Evolutionary conservation across 2,329 filamentous ascomycete species (phyloP).

Genomic region (Thermochaetoides dissita): DNA sequence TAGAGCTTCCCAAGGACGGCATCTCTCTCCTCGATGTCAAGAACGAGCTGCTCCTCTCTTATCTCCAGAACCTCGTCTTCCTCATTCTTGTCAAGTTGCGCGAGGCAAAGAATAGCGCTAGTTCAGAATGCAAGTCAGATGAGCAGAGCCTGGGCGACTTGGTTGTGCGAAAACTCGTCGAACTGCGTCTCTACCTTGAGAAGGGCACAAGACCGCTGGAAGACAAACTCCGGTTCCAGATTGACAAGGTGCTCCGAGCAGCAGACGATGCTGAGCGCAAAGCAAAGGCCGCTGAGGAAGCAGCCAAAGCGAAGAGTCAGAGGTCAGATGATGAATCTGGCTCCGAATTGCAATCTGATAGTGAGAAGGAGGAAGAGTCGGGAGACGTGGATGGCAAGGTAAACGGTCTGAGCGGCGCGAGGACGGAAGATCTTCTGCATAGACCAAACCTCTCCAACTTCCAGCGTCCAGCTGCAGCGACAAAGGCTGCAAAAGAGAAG

Average conservation of each 20-base stretch:
- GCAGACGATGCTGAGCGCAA: slow-evolving; percentile 57
- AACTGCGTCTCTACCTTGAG: slow-evolving; percentile 83
- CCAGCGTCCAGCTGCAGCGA: slow-evolving; percentile 20
- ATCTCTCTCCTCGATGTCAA: slow-evolving; percentile 92
- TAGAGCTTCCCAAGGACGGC: slow-evolving; percentile 67
- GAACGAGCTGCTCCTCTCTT: slow-evolving; percentile 92
- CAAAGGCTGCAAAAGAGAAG: slow-evolving; percentile 20
- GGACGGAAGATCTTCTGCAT: slow-evolving; percentile 20
- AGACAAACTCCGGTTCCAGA: slow-evolving; percentile 81
- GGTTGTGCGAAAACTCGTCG: slow-evolving; percentile 74
- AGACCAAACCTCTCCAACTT: slow-evolving; percentile 25
- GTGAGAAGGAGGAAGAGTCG: slow-evolving; percentile 6
- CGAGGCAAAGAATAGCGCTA: slow-evolving; percentile 25
- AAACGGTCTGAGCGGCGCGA: slow-evolving; percentile 12
- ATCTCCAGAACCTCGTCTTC: slow-evolving; percentile 87
- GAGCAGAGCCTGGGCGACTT: slow-evolving; percentile 42
- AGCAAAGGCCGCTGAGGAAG: slow-evolving; percentile 23
- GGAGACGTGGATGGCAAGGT: slow-evolving; percentile 23
- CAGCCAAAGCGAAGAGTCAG: slow-evolving; percentile 19
- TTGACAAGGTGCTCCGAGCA: slow-evolving; percentile 83
- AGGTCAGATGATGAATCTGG: slow-evolving; percentile 20
- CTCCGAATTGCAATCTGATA: slow-evolving; percentile 3
- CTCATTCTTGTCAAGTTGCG: slow-evolving; percentile 70
- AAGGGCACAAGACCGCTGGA: slow-evolving; percentile 84
- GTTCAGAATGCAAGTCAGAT: slow-evolving; percentile 19